These are phyloP conservation scores for Aspergillus intermedius DNA, from an alignment of 2,329 filamentous ascomycete species.

Conservation along the genomic window DNA sequence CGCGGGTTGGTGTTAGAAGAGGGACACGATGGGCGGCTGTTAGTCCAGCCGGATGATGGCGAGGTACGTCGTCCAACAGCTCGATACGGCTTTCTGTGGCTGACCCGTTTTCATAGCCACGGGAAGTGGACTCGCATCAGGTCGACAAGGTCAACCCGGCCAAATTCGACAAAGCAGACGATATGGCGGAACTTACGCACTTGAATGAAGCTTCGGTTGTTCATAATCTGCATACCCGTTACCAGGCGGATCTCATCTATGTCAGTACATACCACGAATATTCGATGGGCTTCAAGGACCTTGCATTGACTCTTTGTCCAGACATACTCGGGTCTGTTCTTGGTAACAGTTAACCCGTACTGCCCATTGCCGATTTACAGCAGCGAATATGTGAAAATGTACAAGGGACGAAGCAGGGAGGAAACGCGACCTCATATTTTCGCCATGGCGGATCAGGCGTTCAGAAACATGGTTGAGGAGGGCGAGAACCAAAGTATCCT, in stretches of 20 bases:
- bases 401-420: conserved; percentile 82
- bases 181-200: conserved; percentile 98
- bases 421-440: conserved; percentile 97
- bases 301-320: conserved; percentile 29
- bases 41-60: conserved; percentile 92
- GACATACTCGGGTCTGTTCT: conserved; percentile 93
- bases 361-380: conserved; percentile 90
- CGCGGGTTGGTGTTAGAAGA: conserved; percentile 90
- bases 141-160: conserved; percentile 99
- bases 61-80: conserved; percentile 51
- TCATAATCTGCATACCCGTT: conserved; percentile 91
- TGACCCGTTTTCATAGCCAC: conserved; percentile 54
- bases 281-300: neutral
- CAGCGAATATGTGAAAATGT: conserved; percentile 97
- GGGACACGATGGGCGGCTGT: conserved; percentile 58
- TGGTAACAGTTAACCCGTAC: conserved; percentile 97
- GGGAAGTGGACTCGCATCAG: conserved; percentile 74
- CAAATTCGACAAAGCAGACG: conserved; percentile 98
- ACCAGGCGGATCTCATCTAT: conserved; percentile 91
- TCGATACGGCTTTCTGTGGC: conserved; percentile 2
- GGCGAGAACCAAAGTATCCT: conserved; percentile 95
- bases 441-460: conserved; percentile 94
- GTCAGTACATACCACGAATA: conserved; percentile 33
- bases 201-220: conserved; percentile 97
- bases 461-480: conserved; percentile 90